Evolutionary conservation across 192 early-diverging fungal species (phyloP), one percentile per base, ranked within the genome.

Genomic region (Chytriomyces sp.): DNA sequence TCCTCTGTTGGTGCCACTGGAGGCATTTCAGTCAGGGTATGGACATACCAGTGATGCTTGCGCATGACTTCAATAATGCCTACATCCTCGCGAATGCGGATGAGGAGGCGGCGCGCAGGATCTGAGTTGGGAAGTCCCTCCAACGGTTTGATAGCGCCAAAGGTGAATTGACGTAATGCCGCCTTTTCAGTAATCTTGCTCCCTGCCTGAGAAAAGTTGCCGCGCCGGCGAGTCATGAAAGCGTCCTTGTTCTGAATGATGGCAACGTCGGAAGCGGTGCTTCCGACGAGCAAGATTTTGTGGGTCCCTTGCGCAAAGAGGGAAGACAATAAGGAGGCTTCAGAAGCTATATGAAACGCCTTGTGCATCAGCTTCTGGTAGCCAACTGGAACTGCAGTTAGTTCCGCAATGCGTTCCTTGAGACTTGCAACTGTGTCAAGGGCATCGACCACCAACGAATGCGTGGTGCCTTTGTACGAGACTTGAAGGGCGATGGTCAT

Each of bases 41-140:
- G 86, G 5, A 94, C 89, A 14, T 73, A 80, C 90, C 90, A 94
- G 74, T 84, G 72, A 72, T 88, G 78, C 30, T 85, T 63, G 5
- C 68, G 32, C 77, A 84, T 83, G 32, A 81, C 80, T 41, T 52
- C 31, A 26, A 59, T 65, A 59, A 84, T 76, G 25, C 88, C 91
- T 32, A 70, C 66, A 72, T 94, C 93, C 40, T 86, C 75, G 12
- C 85, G 72, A n/a, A 94, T 72, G 33, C 87, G 82, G n/a, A 88
- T 80, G 28, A 94, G 81, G 7, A 94, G 36, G 26, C 67, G 73
- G 26, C 72, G 70, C 3, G 93, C 93, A 17, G 77, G 79, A 10
- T 82, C 82, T 31, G 65, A 31, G 62, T 76, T 64, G 0, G 76
- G 71, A 66, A 91, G 89, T 58, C 86, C 75, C 40, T 82, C 77